These are phyloP conservation scores for Kodamaea arcana DNA, from an alignment of 1,139 yeast genomes.

Conservation along the genomic window DNA sequence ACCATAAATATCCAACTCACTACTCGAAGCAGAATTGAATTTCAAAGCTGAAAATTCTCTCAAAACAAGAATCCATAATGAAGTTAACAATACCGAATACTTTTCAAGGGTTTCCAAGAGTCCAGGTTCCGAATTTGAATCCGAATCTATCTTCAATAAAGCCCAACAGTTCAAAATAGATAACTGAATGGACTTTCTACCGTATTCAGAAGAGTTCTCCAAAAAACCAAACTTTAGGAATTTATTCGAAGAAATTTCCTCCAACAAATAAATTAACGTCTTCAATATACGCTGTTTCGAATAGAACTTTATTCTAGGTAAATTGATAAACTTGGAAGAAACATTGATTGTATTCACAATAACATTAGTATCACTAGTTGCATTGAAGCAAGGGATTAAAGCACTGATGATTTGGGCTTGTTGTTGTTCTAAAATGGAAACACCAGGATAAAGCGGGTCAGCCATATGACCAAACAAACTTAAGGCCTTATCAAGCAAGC, in stretches of 20 bases:
- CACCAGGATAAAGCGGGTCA: conserved; percentile 73
- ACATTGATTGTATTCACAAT: conserved; percentile 78
- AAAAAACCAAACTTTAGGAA: conserved; percentile 40
- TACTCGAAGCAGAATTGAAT: conserved; percentile 47
- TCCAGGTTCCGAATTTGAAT: conserved; percentile 28
- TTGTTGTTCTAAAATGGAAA: conserved; percentile 78
- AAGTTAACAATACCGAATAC: conserved; percentile 57
- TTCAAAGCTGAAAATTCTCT: conserved; percentile 70
- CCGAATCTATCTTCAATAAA: conserved; percentile 52
- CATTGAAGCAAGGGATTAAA: conserved; percentile 79
- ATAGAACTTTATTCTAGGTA: conserved; percentile 44
- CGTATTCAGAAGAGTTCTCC: conserved; percentile 45
- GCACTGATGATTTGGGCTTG: conserved; percentile 95
- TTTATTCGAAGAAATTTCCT: conserved; percentile 50
- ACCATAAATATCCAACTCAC: conserved; percentile 55
- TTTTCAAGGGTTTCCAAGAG: conserved; percentile 47
- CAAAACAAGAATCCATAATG: conserved; percentile 75
- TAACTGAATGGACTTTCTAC: conserved; percentile 62
- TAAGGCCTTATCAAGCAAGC: conserved; percentile 46
- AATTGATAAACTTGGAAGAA: conserved; percentile 67
- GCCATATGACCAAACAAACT: conserved; percentile 50
- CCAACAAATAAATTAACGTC: conserved; percentile 64
- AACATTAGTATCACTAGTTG: conserved; percentile 67
- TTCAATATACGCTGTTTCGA: conserved; percentile 60
- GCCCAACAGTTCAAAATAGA: conserved; percentile 91